Evolutionary conservation across 495 filamentous ascomycete species (phyloP), one percentile per base, ranked within the genome.

Genomic region (Poronia punctata): DNA sequence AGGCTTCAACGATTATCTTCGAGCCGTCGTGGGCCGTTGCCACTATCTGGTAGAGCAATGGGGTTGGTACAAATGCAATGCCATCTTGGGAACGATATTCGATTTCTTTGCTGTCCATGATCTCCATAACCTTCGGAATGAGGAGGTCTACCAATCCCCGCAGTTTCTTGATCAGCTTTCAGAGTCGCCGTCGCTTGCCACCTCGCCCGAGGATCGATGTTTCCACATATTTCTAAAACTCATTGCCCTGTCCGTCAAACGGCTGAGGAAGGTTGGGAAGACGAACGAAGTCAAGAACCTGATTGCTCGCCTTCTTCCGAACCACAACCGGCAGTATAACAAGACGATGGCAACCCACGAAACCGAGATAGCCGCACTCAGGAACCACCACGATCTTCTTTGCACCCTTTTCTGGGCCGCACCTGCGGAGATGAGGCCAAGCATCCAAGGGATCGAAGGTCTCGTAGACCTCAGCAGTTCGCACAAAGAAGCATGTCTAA

Each of bases 141-240:
- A 97, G 54, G 76, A 88, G 45, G 77, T 74, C 28, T 77, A 76
- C 43, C 77, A 74, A 26, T 95, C 92, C 1, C 84, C 86, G 4
- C 57, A 60, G 5, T 97, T 95, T 47, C 76, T 97, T 5, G 79
- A 86, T 38, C 61, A 82, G 31, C 79, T 97, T 2, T 71, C 80
- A 35, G 52, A 62, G 18, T 65, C 68, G 11, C 85, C 83, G 6
- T 67, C 67, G 1, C 59, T 95, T 11, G 66, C 71, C 9, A 59
- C 83, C 22, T 67, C 74, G 32, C 60, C 75, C 4, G 78, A 80
- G 19, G 92, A 98, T 51, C 74, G 76, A n/a, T 86, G 86, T 44
- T 98, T 98, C 48, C 84, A 94, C 57, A 82, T 95, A n/a, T 78
- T 95, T 40, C 70, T 96, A 29, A 98, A 98, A 54, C 78, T 86